Conservation (phyloP, 176 grass and related monocot species). For the Miscanthus lutarioriparius region DNA sequence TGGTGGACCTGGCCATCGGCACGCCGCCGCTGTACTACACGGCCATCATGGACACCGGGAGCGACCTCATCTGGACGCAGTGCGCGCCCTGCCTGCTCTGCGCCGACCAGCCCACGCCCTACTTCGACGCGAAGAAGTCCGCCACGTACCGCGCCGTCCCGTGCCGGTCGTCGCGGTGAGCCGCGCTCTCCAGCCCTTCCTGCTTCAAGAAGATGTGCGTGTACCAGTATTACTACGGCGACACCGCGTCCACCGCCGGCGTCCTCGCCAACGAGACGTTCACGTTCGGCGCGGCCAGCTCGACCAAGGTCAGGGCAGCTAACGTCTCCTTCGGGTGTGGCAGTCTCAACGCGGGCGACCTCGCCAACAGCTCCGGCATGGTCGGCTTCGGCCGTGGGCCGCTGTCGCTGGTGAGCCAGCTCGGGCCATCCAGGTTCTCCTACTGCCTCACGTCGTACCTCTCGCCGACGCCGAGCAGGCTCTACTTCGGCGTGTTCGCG, state of each 20-base stretch:
- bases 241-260: constrained; percentile 39
- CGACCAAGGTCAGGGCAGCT: not conserved
- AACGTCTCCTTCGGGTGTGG: constrained; percentile 45
- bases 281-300: constrained; percentile 36
- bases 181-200: constrained; percentile 10
- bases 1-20: constrained; percentile 43
- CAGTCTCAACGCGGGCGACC: constrained; percentile 14
- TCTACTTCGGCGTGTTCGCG: constrained; percentile 18
- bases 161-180: constrained; percentile 28
- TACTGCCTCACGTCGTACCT: constrained; percentile 47
- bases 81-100: constrained; percentile 49
- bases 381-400: constrained; percentile 48
- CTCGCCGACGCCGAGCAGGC: constrained; percentile 19
- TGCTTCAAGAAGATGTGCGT: constrained; percentile 34
- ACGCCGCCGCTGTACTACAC: constrained; percentile 36
- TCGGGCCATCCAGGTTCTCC: constrained; percentile 48
- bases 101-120: constrained; percentile 40
- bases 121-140: constrained; percentile 15
- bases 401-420: constrained; percentile 51
- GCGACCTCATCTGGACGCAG: constrained; percentile 74
- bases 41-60: constrained; percentile 57
- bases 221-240: constrained; percentile 54
- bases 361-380: constrained; percentile 42
- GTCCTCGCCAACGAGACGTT: constrained; percentile 45
- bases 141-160: constrained; percentile 29